These are phyloP conservation scores for Cryptococcus jaspeensis DNA, from an alignment of 1,284 basidiomycete genomes.

Conservation along the genomic window DNA sequence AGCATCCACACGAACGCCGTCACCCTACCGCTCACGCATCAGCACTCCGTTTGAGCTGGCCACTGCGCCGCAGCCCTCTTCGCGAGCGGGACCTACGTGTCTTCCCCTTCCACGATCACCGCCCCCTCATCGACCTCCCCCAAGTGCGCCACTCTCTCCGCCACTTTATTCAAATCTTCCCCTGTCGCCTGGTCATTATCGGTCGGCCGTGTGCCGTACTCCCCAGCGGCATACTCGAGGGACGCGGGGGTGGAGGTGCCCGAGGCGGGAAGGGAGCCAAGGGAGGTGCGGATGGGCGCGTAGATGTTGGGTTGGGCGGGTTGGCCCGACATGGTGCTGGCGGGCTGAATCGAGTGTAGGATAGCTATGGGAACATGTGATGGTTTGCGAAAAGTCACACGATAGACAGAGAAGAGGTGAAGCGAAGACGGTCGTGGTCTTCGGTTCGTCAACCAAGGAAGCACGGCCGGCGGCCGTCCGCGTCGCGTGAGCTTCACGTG, in stretches of 20 bases:
- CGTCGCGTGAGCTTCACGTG: neutral
- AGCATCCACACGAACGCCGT: slow-evolving; percentile 37
- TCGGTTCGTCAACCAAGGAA: neutral
- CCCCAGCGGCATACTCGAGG: neutral
- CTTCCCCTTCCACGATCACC: slow-evolving; percentile 30
- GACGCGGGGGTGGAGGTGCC: slow-evolving; percentile 1
- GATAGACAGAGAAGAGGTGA: neutral
- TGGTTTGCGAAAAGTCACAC: neutral
- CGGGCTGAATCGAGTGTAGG: too few species aligned
- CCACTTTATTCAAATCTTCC: neutral
- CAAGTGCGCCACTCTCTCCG: neutral
- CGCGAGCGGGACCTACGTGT: slow-evolving; percentile 13
- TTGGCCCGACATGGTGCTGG: neutral
- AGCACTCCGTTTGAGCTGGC: neutral
- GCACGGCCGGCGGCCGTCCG: neutral
- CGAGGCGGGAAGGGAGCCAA: neutral
- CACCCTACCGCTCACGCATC: slow-evolving; percentile 13
- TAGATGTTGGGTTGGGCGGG: slow-evolving; percentile 2
- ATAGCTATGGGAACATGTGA: neutral
- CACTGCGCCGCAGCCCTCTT: neutral
- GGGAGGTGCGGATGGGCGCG: slow-evolving; percentile 1
- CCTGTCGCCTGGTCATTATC: neutral
- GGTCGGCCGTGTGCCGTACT: too few species aligned
- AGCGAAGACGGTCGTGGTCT: too few species aligned
- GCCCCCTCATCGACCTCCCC: slow-evolving; percentile 23